Conservation (phyloP, 2,329 filamentous ascomycete genomes). For the Aspergillus novoparasiticus region DNA sequence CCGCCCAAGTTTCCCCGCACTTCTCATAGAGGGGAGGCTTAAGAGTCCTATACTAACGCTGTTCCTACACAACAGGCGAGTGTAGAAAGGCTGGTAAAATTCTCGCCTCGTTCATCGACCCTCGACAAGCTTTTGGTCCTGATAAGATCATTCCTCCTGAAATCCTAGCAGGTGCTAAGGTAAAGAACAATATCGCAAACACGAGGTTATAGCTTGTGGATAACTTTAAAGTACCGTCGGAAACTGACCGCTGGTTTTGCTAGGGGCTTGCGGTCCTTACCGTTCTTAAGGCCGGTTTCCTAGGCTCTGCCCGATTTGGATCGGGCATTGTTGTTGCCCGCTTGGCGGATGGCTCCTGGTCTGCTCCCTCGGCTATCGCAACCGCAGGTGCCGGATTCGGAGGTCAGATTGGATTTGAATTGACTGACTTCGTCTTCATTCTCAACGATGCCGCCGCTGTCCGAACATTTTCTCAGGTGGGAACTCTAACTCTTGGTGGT, state of each 20-base stretch:
- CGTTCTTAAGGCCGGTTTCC: conserved; percentile 53
- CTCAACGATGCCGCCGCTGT: conserved; percentile 90
- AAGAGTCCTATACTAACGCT: conserved; percentile 35
- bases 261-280: conserved; percentile 54
- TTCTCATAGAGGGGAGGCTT: conserved; percentile 18
- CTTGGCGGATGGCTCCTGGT: conserved; percentile 52
- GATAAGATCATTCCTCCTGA: conserved; percentile 96
- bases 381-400: conserved; percentile 53
- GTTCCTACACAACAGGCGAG: conserved; percentile 66
- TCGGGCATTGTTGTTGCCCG: conserved; percentile 54
- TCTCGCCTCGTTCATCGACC: conserved; percentile 90
- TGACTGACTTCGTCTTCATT: conserved; percentile 85
- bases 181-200: conserved; percentile 38
- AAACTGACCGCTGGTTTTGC: conserved; percentile 15
- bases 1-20: conserved; percentile 34
- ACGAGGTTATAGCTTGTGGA: background rate
- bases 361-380: conserved; percentile 52
- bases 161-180: conserved; percentile 89
- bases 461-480: conserved; percentile 89
- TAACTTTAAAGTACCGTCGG: background rate
- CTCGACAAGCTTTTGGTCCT: conserved; percentile 87
- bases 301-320: conserved; percentile 53
- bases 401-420: conserved; percentile 54
- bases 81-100: conserved; percentile 98
- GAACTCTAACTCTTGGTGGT: conserved; percentile 87